phyloP scores from a whole-genome alignment of 345 rosid species.

The Salix caprea region DNA sequence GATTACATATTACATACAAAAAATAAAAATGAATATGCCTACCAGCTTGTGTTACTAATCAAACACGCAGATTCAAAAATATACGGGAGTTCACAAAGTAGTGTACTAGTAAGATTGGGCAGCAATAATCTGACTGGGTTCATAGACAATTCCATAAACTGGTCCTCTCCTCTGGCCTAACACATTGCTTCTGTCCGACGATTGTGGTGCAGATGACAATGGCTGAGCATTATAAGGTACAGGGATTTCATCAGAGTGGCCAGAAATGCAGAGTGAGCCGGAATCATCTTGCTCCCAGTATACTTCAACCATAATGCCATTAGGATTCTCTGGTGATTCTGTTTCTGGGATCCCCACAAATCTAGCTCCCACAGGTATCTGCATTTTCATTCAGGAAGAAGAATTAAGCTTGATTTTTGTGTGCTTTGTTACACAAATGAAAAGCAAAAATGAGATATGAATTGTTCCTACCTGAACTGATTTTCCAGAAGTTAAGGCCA shows the following conservation, averaged over 20 bases:
- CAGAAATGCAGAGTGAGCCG: constrained; percentile 79
- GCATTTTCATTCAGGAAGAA: constrained; percentile 12
- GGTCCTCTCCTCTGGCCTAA: constrained; percentile 33
- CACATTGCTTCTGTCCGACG: constrained; percentile 20
- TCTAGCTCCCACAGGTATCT: constrained; percentile 84
- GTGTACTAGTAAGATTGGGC: constrained; percentile 7
- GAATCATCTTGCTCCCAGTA: constrained; percentile 84
- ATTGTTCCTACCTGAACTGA: constrained; percentile 47
- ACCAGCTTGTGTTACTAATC: not conserved
- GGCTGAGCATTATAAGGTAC: constrained; percentile 44
- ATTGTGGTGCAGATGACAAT: constrained; percentile 21
- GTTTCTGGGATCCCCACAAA: constrained; percentile 74
- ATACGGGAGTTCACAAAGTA: not conserved
- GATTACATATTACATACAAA: not conserved
- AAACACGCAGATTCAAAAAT: not conserved
- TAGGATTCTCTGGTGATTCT: constrained; percentile 51
- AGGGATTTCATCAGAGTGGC: constrained; percentile 69
- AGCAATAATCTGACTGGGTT: constrained; percentile 35
- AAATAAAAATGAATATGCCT: not conserved
- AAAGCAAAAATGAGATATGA: not conserved
- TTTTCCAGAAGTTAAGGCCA: constrained; percentile 59
- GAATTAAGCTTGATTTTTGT: not conserved
- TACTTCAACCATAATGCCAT: constrained; percentile 86
- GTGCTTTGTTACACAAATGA: not conserved
- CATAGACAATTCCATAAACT: constrained; percentile 57